Evolutionary conservation across 768 basidiomycete genomes (phyloP).

Genomic region (Termitomyces bulborhizus): DNA sequence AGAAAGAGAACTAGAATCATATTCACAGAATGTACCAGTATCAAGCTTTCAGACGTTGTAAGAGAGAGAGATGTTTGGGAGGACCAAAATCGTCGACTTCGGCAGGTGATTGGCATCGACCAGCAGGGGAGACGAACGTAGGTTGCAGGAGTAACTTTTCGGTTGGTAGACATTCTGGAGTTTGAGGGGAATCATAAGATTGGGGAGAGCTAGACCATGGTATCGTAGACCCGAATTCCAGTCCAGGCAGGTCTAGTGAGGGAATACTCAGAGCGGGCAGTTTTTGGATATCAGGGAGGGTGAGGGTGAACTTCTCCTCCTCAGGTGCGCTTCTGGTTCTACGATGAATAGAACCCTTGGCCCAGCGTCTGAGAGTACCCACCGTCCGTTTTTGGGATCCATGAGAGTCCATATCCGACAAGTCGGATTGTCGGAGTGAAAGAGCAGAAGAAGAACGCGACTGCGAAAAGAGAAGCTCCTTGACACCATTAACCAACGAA

Average conservation of each 20-base stretch:
- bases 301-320: conserved; percentile 8
- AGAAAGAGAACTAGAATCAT: conserved; percentile 1
- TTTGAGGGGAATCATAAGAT: conserved; percentile 6
- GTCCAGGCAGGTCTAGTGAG: conserved; percentile 16
- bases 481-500: conserved; percentile 59
- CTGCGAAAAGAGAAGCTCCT: conserved; percentile 43
- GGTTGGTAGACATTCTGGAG: background rate
- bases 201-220: conserved; percentile 7
- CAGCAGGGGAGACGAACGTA: conserved; percentile 11
- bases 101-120: conserved; percentile 6
- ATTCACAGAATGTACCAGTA: conserved; percentile 4
- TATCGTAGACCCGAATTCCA: conserved; percentile 20
- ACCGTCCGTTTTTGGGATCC: conserved; percentile 20
- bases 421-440: conserved; percentile 12
- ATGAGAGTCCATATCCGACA: conserved; percentile 8
- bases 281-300: conserved; percentile 12
- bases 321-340: conserved; percentile 50
- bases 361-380: conserved; percentile 42
- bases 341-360: conserved; percentile 40
- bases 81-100: conserved; percentile 9
- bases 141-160: conserved; percentile 7
- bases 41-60: conserved; percentile 27
- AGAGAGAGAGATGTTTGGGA: conserved; percentile 28
- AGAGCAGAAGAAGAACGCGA: conserved; percentile 39
- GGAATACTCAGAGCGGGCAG: conserved; percentile 11